Evolutionary conservation across 1,284 basidiomycete species (phyloP).

Genomic region (Malassezia psittaci): DNA sequence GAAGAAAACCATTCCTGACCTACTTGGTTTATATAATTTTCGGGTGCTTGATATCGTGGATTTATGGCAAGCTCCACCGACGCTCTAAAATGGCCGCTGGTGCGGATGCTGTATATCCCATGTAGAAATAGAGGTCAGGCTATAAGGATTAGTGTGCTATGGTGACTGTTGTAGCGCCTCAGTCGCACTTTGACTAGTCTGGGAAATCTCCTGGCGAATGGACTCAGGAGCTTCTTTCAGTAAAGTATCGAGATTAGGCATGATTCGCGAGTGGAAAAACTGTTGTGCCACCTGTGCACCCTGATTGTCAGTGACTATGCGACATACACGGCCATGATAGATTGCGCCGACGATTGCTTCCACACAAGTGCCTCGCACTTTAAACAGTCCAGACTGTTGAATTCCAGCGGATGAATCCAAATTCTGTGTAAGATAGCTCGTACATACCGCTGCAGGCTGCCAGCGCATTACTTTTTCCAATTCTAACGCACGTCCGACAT

Average conservation of each 20-base stretch:
- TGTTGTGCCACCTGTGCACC: conserved; percentile 20
- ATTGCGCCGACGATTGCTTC: conserved; percentile 47
- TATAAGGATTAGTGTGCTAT: background rate
- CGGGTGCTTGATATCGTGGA: background rate
- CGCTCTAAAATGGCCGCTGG: conserved; percentile 6
- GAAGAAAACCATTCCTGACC: background rate
- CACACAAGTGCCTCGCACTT: conserved; percentile 40
- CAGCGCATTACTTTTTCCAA: conserved; percentile 47
- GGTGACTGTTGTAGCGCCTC: conserved; percentile 13
- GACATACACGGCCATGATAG: conserved; percentile 32
- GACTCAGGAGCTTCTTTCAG: background rate
- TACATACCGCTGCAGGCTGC: conserved; percentile 29
- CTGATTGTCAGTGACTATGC: background rate
- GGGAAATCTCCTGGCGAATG: conserved; percentile 1
- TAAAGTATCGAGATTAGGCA: conserved; percentile 13
- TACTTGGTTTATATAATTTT: conserved; percentile 13
- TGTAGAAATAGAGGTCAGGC: too few species aligned
- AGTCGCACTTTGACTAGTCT: conserved; percentile 6
- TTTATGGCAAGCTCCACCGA: background rate
- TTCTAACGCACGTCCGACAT: conserved; percentile 27
- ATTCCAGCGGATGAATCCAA: conserved; percentile 1
- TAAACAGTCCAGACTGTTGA: conserved; percentile 40
- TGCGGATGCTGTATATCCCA: too few species aligned
- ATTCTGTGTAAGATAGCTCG: background rate
- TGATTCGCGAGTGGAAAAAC: conserved; percentile 18